phyloP scores from a whole-genome alignment of 257 asterid species.

The Leonotis leonurus region DNA sequence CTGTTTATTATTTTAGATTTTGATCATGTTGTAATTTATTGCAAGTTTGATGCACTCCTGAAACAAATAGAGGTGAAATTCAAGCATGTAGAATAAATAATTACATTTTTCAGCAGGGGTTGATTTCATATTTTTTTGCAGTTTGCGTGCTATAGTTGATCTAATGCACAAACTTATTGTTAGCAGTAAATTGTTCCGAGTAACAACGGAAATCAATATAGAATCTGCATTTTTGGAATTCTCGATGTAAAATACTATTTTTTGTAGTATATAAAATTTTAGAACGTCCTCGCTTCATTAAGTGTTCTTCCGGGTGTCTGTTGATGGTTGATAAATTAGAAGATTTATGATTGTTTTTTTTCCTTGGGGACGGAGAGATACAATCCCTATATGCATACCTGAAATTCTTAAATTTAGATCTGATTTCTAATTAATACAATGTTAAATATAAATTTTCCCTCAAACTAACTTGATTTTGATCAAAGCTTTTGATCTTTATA shows the following conservation, averaged over 20 bases:
- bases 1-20: neutral
- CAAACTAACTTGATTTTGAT: slow-evolving; percentile 2
- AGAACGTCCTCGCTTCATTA: neutral
- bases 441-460: neutral
- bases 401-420: neutral
- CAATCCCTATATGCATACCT: neutral
- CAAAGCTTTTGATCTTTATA: neutral
- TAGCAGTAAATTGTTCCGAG: neutral
- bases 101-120: slow-evolving; percentile 3
- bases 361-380: neutral
- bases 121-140: neutral
- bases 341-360: neutral
- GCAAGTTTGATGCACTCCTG: neutral
- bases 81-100: neutral
- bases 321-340: neutral
- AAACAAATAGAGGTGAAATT: neutral
- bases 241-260: neutral
- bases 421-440: neutral
- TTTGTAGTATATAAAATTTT: neutral
- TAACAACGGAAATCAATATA: neutral
- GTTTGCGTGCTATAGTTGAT: neutral
- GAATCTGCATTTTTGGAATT: neutral
- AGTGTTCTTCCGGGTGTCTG: neutral
- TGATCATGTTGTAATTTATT: neutral
- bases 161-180: neutral